Conservation (phyloP, 192 early-diverging fungal species). For the Coemansia sp. region DNA sequence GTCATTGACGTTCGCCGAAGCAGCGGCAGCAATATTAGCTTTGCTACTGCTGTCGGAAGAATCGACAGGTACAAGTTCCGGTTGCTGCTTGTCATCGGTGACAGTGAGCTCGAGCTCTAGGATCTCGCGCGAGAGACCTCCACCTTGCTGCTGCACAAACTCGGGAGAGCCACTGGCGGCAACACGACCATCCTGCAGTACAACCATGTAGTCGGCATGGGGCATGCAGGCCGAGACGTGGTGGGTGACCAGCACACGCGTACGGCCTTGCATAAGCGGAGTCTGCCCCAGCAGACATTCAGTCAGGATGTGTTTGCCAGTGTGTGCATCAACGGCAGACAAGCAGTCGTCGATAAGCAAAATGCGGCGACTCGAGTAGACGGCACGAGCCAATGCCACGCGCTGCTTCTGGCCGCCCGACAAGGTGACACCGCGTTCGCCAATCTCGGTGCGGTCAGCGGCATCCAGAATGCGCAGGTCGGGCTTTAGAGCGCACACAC, state of each 20-base stretch:
- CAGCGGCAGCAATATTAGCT: neutral
- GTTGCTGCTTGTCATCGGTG: neutral
- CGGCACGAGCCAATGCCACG: conserved; percentile 79
- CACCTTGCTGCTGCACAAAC: conserved; percentile 28
- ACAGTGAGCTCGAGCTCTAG: neutral
- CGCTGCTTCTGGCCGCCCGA: conserved; percentile 88
- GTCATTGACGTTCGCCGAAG: conserved; percentile 13
- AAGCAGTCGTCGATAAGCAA: conserved; percentile 86
- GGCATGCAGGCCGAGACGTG: conserved; percentile 64
- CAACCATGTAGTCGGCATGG: conserved; percentile 56
- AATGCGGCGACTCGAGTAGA: conserved; percentile 65
- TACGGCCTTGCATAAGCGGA: conserved; percentile 71
- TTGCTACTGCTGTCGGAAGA: too few species aligned
- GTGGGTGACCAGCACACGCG: conserved; percentile 89
- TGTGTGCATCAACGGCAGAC: conserved; percentile 94
- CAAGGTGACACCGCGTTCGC: conserved; percentile 82
- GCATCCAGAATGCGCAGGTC: conserved; percentile 81
- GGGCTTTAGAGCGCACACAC: conserved; percentile 75
- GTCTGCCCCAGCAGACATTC: conserved; percentile 62
- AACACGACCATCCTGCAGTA: conserved; percentile 60
- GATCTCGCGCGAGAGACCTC: conserved; percentile 6
- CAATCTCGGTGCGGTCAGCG: conserved; percentile 90
- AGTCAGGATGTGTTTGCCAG: conserved; percentile 77
- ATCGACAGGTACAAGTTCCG: too few species aligned
- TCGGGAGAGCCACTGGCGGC: conserved; percentile 49